Evolutionary conservation across 2,329 filamentous ascomycete species (phyloP), one percentile per base, ranked within the genome.

Genomic region (Pseudopyrenochaeta lycopersici): DNA sequence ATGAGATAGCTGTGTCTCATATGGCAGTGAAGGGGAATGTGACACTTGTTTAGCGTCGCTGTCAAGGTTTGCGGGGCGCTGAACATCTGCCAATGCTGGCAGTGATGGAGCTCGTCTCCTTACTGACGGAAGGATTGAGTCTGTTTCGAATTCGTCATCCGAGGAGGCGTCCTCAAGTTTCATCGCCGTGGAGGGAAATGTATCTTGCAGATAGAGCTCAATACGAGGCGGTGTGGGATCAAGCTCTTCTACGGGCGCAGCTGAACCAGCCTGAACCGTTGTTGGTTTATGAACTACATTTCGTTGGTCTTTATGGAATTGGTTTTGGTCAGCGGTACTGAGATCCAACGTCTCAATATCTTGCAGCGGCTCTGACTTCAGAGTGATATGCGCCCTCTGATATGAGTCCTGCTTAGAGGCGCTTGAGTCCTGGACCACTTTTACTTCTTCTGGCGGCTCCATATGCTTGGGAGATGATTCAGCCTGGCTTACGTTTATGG

Each of bases 1-100:
- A 23, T 71, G 62, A 0, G 72, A 74, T 10, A 62, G 51, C 46
- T 68, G 66, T 7, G 64, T 62, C 18, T 66, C 69, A 30, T 43
- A 54, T 4, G 64, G 61, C 3, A 48, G 44, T 3, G 58, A 49
- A 3, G 65, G 65, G 1, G 69, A 72, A 17, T 60, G 53, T 2
- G 65, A 61, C 2, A 68, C 62, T 47, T 68, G 66, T 11, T 72
- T 56, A 11, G 60, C 44, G 17, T 61, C 46, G 15, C 51, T 49
- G 36, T 70, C 55, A 2, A 68, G 56, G 31, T 71, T 64, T 29
- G 40, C 30, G 0, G 54, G 60, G 14, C 56, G 58, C 3, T 56
- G 60, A 1, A 56, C 41, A 9, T 31, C 11, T 5, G 36, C 31
- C 30, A 56, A 54, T 18, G 42, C 36, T n/a, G 50, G 51, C 1